Base-by-base conservation (phyloP, 2,329 filamentous ascomycete species). In the Dothidotthia symphoricarpi region DNA sequence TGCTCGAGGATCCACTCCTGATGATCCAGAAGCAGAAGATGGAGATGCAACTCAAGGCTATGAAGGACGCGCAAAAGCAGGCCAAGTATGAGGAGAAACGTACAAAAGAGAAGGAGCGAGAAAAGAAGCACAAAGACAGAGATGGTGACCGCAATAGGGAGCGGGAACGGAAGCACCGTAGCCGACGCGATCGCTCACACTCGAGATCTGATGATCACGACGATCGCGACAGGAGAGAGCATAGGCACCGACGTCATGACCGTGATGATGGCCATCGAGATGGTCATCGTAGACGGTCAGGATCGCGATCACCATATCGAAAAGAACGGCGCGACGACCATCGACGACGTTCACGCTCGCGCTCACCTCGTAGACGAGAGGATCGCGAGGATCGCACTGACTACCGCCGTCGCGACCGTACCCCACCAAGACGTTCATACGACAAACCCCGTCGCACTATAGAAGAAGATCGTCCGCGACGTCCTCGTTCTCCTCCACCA, bases 11-110 rank as follows among this genome's bases (percentile, higher is more conserved):
- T 62, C 93, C 93, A 0, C 75, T 98, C 57, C 73, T 97, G 24
- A 88, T 90, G 16, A 96, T 98, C 65, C 95, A 95, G 75, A 86
- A 83, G 63, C 85, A 94, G 62, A 90, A 97, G 63, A 61, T 68
- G 59, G 61, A 66, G 43, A 55, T 64, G 56, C 59, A 86, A 57
- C 63, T 94, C 22, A 73, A 93, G 16, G 76, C 78, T 0, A 75
- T 77, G 8, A 81, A 82, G 49, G 73, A 75, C 38, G 73, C 71
- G n/a, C 69, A 64, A 60, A 64, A 61, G 38, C 51, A 55, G 52
- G 66, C 46, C 57, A 69, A 55, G 47, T 59, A 61, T 29, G 60
- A 62, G 11, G 59, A 63, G 37, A 63, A 64, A 43, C 53, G 54
- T 4, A 42, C 51, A 12, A 61, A 63, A 32, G 57, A 64, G 41